Conservation (phyloP, 768 basidiomycete species). For the Suillus occidentalis region DNA sequence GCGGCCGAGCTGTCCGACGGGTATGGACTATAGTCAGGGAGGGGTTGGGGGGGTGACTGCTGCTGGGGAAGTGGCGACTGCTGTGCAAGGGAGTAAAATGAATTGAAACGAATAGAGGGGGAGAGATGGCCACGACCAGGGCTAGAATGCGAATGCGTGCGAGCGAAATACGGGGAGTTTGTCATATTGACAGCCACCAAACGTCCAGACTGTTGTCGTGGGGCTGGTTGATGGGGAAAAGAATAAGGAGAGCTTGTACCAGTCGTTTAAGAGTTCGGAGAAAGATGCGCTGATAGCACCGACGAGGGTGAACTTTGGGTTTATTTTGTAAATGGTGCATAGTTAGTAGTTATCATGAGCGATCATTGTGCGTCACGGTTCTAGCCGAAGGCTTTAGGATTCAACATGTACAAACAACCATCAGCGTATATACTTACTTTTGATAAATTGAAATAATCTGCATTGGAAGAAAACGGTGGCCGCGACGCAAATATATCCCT, state of each 20-base stretch:
- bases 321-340: no score
- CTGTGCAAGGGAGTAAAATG: slow-evolving; percentile 24
- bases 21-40: slow-evolving; percentile 35
- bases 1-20: slow-evolving; percentile 37
- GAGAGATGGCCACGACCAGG: slow-evolving; percentile 22
- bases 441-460: no score
- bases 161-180: slow-evolving; percentile 21
- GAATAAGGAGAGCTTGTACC: slow-evolving; percentile 6
- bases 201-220: slow-evolving; percentile 13
- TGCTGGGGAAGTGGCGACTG: slow-evolving; percentile 15
- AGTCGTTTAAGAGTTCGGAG: neutral
- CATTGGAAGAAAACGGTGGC: no score
- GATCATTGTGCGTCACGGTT: no score
- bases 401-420: no score
- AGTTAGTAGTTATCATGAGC: no score
- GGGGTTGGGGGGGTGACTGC: slow-evolving; percentile 15
- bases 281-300: neutral
- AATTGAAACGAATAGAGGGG: slow-evolving; percentile 15
- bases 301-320: neutral
- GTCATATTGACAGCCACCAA: slow-evolving; percentile 23
- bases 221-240: slow-evolving; percentile 4
- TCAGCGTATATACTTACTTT: no score
- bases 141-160: slow-evolving; percentile 19
- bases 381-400: no score
- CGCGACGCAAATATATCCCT: no score